Percentiles rank a stretch among this genome's conserved stretches.
Conservation (phyloP, 1,284 basidiomycete species). For the Irpex sp. region DNA sequence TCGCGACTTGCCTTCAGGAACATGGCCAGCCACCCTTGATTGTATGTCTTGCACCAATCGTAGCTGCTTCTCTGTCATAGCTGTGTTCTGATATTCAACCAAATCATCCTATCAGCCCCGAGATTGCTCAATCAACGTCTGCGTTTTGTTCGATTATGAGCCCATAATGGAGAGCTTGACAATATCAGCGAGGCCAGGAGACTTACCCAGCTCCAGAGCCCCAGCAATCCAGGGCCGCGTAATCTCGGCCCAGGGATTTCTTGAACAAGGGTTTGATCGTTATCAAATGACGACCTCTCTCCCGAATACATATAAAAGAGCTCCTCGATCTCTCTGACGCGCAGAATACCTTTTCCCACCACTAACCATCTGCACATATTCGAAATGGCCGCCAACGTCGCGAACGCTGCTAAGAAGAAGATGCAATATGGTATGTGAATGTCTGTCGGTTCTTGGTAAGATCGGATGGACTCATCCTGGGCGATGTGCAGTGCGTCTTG, state of each 20-base stretch:
- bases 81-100: not conserved
- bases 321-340: not conserved
- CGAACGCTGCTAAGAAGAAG: constrained; percentile 4
- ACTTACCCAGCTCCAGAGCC: no score
- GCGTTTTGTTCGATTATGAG: not conserved
- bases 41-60: not conserved
- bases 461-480: not conserved
- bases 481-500: constrained; percentile 32
- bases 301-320: not conserved
- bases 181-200: not conserved
- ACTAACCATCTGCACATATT: not conserved
- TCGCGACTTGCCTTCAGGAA: not conserved
- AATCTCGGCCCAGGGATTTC: not conserved
- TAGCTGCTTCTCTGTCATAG: not conserved
- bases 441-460: not conserved
- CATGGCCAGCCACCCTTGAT: not conserved
- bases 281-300: not conserved
- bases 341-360: not conserved
- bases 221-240: not conserved
- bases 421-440: constrained; percentile 11
- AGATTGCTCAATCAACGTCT: not conserved
- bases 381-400: not conserved
- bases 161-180: not conserved
- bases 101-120: not conserved
- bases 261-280: not conserved